phyloP scores from a whole-genome alignment of 345 rosid genomes.

The Sonneratia alba region DNA sequence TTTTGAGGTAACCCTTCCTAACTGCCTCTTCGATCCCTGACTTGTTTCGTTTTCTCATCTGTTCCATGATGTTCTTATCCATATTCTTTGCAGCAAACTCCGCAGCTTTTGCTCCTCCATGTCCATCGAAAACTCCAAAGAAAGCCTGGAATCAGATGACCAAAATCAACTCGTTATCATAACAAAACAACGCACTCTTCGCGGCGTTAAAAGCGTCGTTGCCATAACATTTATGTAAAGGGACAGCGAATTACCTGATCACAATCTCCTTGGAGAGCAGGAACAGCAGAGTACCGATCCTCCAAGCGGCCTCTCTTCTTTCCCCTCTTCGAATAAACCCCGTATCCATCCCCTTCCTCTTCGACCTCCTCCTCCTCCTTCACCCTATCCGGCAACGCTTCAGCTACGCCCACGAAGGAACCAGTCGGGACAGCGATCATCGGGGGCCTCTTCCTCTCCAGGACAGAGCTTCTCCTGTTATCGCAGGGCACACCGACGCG shows the following conservation, averaged over 20 bases:
- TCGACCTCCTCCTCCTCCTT: constrained; percentile 19
- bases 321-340: constrained; percentile 39
- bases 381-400: constrained; percentile 4
- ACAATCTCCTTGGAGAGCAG: constrained; percentile 15
- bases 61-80: constrained; percentile 37
- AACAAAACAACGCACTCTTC: neutral
- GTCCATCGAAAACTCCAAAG: constrained; percentile 85
- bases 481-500: neutral
- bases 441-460: constrained; percentile 40
- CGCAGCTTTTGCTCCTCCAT: constrained; percentile 77
- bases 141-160: constrained; percentile 38
- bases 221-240: too few relatives aligned
- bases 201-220: neutral
- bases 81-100: constrained; percentile 62
- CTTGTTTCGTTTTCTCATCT: constrained; percentile 22
- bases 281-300: constrained; percentile 36
- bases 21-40: constrained; percentile 34
- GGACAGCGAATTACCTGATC: constrained; percentile 24
- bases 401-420: constrained; percentile 6
- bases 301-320: constrained; percentile 29
- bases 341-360: constrained; percentile 30
- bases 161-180: neutral
- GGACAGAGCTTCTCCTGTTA: constrained; percentile 5
- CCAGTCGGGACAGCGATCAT: constrained; percentile 22
- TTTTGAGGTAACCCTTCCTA: constrained; percentile 44